phyloP scores from a whole-genome alignment of 108 stramenopile species.

The Cyclostephanos invisitatus region DNA sequence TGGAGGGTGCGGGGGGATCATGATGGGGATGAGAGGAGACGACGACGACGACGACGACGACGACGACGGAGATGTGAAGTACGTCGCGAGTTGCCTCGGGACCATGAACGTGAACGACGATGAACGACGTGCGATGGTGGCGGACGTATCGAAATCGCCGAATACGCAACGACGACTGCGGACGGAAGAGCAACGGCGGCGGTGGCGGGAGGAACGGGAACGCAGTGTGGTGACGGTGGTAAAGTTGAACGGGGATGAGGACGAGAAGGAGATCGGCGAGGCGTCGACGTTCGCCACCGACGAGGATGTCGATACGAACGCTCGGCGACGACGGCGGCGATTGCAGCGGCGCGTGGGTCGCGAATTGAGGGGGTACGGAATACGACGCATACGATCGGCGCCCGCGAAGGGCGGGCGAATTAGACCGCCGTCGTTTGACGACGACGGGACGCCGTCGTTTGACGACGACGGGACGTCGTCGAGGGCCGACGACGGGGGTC shows the following conservation, averaged over 20 bases:
- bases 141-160: no score
- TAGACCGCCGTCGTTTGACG: background rate
- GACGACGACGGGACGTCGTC: background rate
- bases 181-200: slow-evolving; percentile 19
- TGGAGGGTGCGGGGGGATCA: background rate
- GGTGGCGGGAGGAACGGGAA: slow-evolving; percentile 12
- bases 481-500: no score
- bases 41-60: background rate
- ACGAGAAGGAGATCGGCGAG: background rate
- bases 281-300: background rate
- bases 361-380: background rate
- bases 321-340: background rate
- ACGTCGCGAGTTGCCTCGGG: background rate
- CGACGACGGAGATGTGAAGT: background rate
- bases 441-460: background rate
- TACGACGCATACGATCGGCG: slow-evolving; percentile 23
- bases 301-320: background rate
- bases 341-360: background rate
- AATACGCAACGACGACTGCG: background rate
- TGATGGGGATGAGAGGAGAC: background rate
- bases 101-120: background rate
- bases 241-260: slow-evolving; percentile 11
- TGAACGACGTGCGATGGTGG: no score
- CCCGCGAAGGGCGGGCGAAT: background rate
- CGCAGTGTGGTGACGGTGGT: background rate